Evolutionary conservation across 2,329 filamentous ascomycete genomes (phyloP).

Genomic region (Lizonia empirigonia): DNA sequence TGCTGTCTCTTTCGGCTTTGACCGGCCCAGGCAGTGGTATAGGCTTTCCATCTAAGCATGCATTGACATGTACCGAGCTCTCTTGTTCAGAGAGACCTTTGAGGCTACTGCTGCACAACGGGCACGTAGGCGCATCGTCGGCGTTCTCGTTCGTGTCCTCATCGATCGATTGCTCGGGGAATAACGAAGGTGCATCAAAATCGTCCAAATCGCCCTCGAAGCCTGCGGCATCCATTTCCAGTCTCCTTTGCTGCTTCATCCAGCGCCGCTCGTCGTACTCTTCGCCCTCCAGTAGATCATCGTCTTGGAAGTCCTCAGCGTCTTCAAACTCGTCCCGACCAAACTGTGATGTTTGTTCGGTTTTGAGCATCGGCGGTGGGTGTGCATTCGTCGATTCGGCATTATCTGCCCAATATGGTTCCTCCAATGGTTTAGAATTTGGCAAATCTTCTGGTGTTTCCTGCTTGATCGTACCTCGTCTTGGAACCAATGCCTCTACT

Average conservation of each 20-base stretch:
- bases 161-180: constrained; percentile 35
- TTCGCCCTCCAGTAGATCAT: constrained; percentile 61
- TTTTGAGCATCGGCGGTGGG: constrained; percentile 43
- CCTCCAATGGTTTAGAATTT: constrained; percentile 32
- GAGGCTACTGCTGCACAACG: constrained; percentile 75
- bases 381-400: constrained; percentile 1
- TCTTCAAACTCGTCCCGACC: constrained; percentile 57
- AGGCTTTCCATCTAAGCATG: constrained; percentile 84
- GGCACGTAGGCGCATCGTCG: constrained; percentile 60
- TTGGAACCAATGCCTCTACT: constrained; percentile 11
- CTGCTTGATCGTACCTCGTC: constrained; percentile 32
- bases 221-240: constrained; percentile 58
- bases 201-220: constrained; percentile 56
- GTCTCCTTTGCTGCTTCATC: constrained; percentile 71
- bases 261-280: constrained; percentile 62
- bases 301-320: constrained; percentile 65
- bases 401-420: constrained; percentile 16
- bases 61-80: constrained; percentile 85
- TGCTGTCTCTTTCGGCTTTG: constrained; percentile 12
- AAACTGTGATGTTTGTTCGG: constrained; percentile 56
- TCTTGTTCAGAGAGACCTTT: constrained; percentile 63
- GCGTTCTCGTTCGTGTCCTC: constrained; percentile 19
- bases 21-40: constrained; percentile 57
- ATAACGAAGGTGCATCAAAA: constrained; percentile 52
- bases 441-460: constrained; percentile 16